Percentiles rank a stretch among this genome's conserved stretches.
Conservation (phyloP, 495 filamentous ascomycete species). For the Aspergillus sparsus region DNA sequence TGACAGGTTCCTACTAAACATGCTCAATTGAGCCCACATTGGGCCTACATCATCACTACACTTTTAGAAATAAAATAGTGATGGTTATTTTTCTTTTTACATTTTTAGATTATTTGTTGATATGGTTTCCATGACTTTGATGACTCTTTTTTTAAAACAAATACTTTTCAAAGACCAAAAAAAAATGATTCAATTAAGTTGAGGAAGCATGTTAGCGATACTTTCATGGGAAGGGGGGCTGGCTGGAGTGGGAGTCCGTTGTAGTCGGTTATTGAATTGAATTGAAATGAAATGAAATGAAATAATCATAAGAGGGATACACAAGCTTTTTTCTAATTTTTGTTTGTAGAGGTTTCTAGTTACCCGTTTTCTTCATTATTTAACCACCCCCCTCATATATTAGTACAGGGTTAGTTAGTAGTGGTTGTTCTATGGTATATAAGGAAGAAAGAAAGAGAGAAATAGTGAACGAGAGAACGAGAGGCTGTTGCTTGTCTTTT, state of each 20-base stretch:
- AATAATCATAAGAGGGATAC: too few relatives aligned
- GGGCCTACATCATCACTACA: slow-evolving; percentile 1
- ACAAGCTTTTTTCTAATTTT: too few relatives aligned
- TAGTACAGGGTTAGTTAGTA: too few relatives aligned
- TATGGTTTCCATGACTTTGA: slow-evolving; percentile 23
- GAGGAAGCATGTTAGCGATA: slow-evolving; percentile 10
- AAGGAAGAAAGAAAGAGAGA: too few relatives aligned
- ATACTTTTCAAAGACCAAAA: slow-evolving; percentile 6
- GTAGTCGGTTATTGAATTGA: background rate
- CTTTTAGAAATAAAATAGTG: background rate
- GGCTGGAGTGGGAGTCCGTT: slow-evolving; percentile 3
- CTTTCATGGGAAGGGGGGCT: background rate
- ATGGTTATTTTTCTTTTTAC: background rate
- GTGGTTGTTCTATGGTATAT: too few relatives aligned
- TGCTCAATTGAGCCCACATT: background rate
- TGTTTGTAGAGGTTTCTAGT: too few relatives aligned
- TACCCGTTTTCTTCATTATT: too few relatives aligned
- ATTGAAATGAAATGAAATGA: too few relatives aligned
- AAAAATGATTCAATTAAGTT: slow-evolving; percentile 3
- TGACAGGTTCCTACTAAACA: slow-evolving; percentile 41
- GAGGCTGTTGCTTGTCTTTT: too few relatives aligned
- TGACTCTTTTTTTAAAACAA: slow-evolving; percentile 13
- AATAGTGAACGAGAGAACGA: too few relatives aligned
- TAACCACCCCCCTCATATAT: too few relatives aligned
- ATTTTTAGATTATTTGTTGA: slow-evolving; percentile 10